phyloP scores from a whole-genome alignment of 805 yeast species.

The Vanderwaltozyma polyspora region DNA sequence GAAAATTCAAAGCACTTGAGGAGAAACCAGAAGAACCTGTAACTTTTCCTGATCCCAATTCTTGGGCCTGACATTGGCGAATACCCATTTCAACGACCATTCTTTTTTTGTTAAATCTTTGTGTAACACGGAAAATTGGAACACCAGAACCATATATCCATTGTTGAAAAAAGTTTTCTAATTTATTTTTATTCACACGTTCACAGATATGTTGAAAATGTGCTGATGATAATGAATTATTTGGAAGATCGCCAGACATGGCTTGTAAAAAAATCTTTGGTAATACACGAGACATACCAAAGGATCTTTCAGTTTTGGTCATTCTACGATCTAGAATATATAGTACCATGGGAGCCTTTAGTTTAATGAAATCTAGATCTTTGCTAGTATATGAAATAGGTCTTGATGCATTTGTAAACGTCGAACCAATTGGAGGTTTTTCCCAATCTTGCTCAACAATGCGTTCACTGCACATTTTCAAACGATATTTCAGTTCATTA shows the following conservation, averaged over 20 bases:
- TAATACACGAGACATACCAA: slow-evolving; percentile 82
- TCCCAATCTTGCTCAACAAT: slow-evolving; percentile 69
- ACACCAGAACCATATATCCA: slow-evolving; percentile 89
- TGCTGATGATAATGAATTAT: slow-evolving; percentile 62
- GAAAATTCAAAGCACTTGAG: slow-evolving; percentile 18
- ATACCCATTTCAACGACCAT: slow-evolving; percentile 92
- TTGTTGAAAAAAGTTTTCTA: slow-evolving; percentile 77
- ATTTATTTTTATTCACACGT: slow-evolving; percentile 75
- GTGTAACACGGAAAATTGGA: slow-evolving; percentile 81
- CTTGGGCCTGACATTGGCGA: slow-evolving; percentile 73
- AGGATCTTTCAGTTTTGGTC: slow-evolving; percentile 92
- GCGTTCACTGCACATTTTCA: slow-evolving; percentile 52
- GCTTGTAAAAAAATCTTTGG: slow-evolving; percentile 89
- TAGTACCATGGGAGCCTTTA: slow-evolving; percentile 80
- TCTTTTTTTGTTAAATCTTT: slow-evolving; percentile 84
- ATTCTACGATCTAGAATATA: slow-evolving; percentile 79
- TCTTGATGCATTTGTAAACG: slow-evolving; percentile 29
- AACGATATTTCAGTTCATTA: slow-evolving; percentile 66
- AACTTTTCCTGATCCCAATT: slow-evolving; percentile 28
- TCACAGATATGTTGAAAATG: slow-evolving; percentile 94
- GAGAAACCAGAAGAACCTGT: slow-evolving; percentile 21
- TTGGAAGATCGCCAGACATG: slow-evolving; percentile 84
- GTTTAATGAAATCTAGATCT: slow-evolving; percentile 56
- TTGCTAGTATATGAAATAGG: slow-evolving; percentile 20
- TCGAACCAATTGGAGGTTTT: slow-evolving; percentile 70